Conservation (phyloP, 805 yeast genomes). For the Candida schatavii region DNA sequence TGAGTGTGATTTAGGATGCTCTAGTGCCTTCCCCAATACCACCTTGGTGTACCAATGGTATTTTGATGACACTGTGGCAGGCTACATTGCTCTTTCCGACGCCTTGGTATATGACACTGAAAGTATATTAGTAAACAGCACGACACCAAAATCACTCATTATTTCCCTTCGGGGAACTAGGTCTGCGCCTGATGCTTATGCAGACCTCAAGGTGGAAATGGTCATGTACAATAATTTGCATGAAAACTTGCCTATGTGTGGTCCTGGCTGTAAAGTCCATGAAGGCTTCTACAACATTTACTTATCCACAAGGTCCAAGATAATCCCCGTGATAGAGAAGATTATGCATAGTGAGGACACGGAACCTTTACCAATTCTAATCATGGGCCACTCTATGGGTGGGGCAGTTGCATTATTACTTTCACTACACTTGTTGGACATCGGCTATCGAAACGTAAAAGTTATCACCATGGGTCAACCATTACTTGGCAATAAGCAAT, state of each 20-base stretch:
- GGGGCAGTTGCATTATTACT: conserved; percentile 40
- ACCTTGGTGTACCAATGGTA: conserved; percentile 41
- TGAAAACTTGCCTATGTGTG: conserved; percentile 24
- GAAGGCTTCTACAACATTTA: conserved; percentile 33
- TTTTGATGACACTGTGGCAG: conserved; percentile 34
- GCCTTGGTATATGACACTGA: conserved; percentile 17
- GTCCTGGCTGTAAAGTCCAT: conserved; percentile 36
- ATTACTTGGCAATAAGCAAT: conserved; percentile 37
- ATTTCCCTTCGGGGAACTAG: conserved; percentile 43
- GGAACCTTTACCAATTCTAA: conserved; percentile 19
- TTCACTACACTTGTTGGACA: conserved; percentile 33
- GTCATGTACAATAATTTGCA: conserved; percentile 23
- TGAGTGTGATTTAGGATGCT: conserved; percentile 36
- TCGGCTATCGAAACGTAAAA: conserved; percentile 26
- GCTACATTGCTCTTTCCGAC: conserved; percentile 36
- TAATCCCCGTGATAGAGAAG: conserved; percentile 21
- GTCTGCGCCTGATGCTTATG: conserved; percentile 36
- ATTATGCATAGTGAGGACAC: background rate
- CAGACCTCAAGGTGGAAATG: conserved; percentile 40
- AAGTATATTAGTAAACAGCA: conserved; percentile 11
- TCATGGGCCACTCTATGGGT: conserved; percentile 38
- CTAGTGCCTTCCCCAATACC: conserved; percentile 32
- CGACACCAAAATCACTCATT: conserved; percentile 21
- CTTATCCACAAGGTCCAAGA: conserved; percentile 22
- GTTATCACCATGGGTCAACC: conserved; percentile 47